Evolutionary conservation across 129 eudicot species (phyloP).

Genomic region (Artemisia annua): DNA sequence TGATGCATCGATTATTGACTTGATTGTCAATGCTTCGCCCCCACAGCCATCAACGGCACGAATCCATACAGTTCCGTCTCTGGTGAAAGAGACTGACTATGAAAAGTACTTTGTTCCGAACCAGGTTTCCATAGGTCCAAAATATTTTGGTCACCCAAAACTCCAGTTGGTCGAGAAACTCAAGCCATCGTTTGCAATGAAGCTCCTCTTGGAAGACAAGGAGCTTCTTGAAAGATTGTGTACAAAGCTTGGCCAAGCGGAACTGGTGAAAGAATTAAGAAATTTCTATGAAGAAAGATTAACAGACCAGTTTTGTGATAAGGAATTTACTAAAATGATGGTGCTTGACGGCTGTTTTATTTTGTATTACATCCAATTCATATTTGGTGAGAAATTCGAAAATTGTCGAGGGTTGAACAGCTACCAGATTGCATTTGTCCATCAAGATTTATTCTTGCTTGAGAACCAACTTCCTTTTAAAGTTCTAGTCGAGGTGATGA

Average conservation of each 20-base stretch:
- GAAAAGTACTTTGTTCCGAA: conserved; percentile 32
- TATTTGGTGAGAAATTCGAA: not conserved
- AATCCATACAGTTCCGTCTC: conserved; percentile 18
- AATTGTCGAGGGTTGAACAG: conserved; percentile 1
- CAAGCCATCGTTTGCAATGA: conserved; percentile 21
- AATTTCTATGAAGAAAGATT: conserved; percentile 17
- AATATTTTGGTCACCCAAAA: conserved; percentile 17
- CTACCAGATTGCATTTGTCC: conserved; percentile 20
- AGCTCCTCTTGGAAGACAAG: not conserved
- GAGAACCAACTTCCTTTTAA: conserved; percentile 41
- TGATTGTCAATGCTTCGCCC: not conserved
- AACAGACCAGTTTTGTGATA: not conserved
- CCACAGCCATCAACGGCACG: not conserved
- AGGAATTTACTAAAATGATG: conserved; percentile 31
- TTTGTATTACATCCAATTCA: conserved; percentile 16
- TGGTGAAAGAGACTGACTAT: not conserved
- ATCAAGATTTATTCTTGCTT: conserved; percentile 42
- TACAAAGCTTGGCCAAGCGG: not conserved
- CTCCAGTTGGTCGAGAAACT: conserved; percentile 29
- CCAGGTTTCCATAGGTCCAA: conserved; percentile 43
- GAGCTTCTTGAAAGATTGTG: conserved; percentile 11
- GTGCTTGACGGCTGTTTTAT: conserved; percentile 37
- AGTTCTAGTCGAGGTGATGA: conserved; percentile 28
- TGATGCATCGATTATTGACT: not conserved
- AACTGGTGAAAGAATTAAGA: conserved; percentile 1